phyloP scores from a whole-genome alignment of 2,329 filamentous ascomycete genomes.

The Paecilomyces fulvus region DNA sequence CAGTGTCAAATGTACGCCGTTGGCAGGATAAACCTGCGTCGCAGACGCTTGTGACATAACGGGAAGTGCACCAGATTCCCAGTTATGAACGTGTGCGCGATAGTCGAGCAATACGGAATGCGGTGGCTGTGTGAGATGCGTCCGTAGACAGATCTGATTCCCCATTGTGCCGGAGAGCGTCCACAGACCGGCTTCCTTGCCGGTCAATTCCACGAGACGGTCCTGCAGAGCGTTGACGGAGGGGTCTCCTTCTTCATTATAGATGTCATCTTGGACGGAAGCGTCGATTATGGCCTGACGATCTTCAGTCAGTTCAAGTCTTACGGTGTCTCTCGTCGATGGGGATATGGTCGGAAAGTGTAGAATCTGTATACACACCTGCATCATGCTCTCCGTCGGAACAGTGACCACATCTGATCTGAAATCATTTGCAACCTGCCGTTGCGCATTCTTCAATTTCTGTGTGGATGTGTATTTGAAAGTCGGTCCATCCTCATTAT shows the following conservation, averaged over 20 bases:
- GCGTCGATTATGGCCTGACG: slow-evolving; percentile 20
- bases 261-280: slow-evolving; percentile 28
- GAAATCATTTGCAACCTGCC: slow-evolving; percentile 14
- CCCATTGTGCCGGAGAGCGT: slow-evolving; percentile 31
- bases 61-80: slow-evolving; percentile 22
- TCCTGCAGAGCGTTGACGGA: slow-evolving; percentile 21
- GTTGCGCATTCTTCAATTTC: slow-evolving; percentile 6
- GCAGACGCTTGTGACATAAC: slow-evolving; percentile 25
- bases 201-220: slow-evolving; percentile 21
- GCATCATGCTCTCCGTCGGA: slow-evolving; percentile 18
- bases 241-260: slow-evolving; percentile 21
- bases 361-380: slow-evolving; percentile 9
- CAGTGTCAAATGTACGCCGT: slow-evolving; percentile 26
- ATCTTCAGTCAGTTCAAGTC: slow-evolving; percentile 3
- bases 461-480: slow-evolving; percentile 4
- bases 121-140: slow-evolving; percentile 24
- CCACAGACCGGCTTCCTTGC: slow-evolving; percentile 25
- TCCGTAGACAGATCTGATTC: slow-evolving; percentile 29
- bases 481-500: background rate
- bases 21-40: slow-evolving; percentile 19
- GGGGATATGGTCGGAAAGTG: background rate
- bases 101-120: slow-evolving; percentile 26
- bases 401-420: slow-evolving; percentile 20
- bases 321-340: background rate
- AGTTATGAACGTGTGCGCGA: slow-evolving; percentile 25